Evolutionary conservation across 805 yeast species (phyloP), one percentile per base, ranked within the genome.

Genomic region (Ogataea polymorpha): DNA sequence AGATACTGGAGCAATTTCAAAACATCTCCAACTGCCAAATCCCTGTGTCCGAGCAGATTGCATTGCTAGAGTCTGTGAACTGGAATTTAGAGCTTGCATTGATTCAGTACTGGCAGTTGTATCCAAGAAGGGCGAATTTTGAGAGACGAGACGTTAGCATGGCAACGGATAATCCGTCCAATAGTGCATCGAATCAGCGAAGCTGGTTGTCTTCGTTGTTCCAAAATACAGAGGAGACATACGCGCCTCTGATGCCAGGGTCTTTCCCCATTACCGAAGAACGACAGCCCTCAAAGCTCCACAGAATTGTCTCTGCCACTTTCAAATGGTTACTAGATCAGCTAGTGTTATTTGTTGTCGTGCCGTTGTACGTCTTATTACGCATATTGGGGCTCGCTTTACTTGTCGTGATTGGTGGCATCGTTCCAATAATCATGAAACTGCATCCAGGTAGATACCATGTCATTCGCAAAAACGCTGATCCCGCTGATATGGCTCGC

Each of bases 401-500:
- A 13, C 43, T 51, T 20, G 39, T 58, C 1, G 28, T 59, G 4
- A 42, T 57, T 17, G 55, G 56, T 1, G 25, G 39, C 11, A 13
- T 51, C 0, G 37, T 54, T 11, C 63, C 67, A 3, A 23, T 60
- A 9, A 10, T 54, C 12, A 44, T 40, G 35, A 51, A 43, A 33
- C 11, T 59, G 10, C 56, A 55, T 18, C 54, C 50, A 6, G 39
- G 40, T 9, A 45, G 51, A 2, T 57, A 58, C 38, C 51, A 47
- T 31, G 47, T 53, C 18, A 33, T 54, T 2, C 41, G 48, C 28
- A 48, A 39, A 24, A 39, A 35, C 11, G 46, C 47, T 9, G 59
- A 62, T 36, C 68, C 68, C 5, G 43, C 45, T 2, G 65, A 64
- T 47, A 60, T 61, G 29, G 60, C 68, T 2, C 49, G 66, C 35